Base-by-base conservation (phyloP, 139 green algal genomes). In the Closterium sp. region DNA sequence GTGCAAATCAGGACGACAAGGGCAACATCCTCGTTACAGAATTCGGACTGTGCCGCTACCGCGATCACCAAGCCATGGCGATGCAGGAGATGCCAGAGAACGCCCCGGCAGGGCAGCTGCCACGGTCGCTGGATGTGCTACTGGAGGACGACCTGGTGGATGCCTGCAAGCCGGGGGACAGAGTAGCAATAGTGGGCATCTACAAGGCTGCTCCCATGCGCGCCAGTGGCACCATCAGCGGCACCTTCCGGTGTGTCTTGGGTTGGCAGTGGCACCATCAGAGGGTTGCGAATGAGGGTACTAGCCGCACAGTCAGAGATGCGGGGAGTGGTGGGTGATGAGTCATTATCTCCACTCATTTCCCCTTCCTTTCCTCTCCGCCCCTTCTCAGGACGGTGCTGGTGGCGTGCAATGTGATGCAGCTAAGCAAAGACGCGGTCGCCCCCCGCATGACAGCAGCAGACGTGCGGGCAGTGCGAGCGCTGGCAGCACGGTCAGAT, bases 131-230 rank as follows among this genome's bases (percentile, higher is more conserved):
- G 21, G 97, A 99, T 91, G 94, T 98, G 19, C 93, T 97, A 62
- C 22, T 97, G 21, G 96, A 97, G 79, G 95, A 97, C 31, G 96
- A 97, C 87, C 91, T 97, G 38, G 96, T 97, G 9, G 98, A 99
- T 90, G 86, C 88, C 29, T 97, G 96, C 92, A 99, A 99, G 96
- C 98, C 98, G 0, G 98, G 98, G 13, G 98, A 99, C 94, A 94
- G 98, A 4, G 96, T 99, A 0, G 92, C 92, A 24, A 94, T 99
- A n/a, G 94, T 97, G 31, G 98, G 98, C 89, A 95, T 99, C 84
- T 99, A 99, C 96, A 98, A 98, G 94, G 95, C 98, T 7, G 88
- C 99, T 10, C n/a, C 92, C 11, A 94, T 93, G 2, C 89, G 87
- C 27, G 94, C 93, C 62, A 95, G 89, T 24, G 96, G 97, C 79